Percentiles rank a stretch among this genome's conserved stretches.
phyloP scores from a whole-genome alignment of 1,139 yeast species.

The Yamadazyma atmosphaerica region DNA sequence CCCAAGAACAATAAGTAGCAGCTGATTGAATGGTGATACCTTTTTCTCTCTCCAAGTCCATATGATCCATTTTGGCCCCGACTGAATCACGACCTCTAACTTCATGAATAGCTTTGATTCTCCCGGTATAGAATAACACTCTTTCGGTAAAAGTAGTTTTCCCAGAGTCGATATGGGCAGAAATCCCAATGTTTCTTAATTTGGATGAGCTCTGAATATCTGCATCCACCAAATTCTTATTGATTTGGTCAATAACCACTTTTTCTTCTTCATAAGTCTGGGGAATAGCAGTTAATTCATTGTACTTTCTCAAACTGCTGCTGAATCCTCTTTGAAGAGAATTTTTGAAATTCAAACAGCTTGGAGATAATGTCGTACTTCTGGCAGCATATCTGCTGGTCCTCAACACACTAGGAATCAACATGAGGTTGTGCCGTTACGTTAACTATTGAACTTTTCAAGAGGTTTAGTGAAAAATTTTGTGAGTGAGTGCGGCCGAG shows the following conservation, averaged over 20 bases:
- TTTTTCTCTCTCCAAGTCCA: conserved; percentile 92
- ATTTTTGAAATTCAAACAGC: no score
- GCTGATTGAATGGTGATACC: conserved; percentile 99
- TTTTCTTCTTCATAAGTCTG: conserved; percentile 71
- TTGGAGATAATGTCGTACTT: no score
- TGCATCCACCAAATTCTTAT: conserved; percentile 49
- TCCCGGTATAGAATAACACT: conserved; percentile 92
- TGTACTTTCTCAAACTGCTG: not conserved
- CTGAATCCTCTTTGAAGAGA: not conserved
- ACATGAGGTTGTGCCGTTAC: not conserved
- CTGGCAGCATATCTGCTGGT: no score
- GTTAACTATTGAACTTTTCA: no score
- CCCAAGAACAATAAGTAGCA: conserved; percentile 98
- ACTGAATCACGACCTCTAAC: conserved; percentile 97
- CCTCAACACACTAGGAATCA: not conserved
- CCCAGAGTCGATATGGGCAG: conserved; percentile 89
- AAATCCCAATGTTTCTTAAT: conserved; percentile 93
- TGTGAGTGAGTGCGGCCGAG: not conserved
- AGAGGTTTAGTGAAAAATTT: conserved; percentile 1
- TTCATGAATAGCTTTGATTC: conserved; percentile 97
- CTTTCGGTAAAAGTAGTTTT: conserved; percentile 94
- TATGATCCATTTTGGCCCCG: conserved; percentile 95
- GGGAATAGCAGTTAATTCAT: conserved; percentile 24
- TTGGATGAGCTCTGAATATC: conserved; percentile 57
- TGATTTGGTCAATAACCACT: conserved; percentile 61